Evolutionary conservation across 345 rosid species (phyloP).

Genomic region (Dipteronia sinensis): DNA sequence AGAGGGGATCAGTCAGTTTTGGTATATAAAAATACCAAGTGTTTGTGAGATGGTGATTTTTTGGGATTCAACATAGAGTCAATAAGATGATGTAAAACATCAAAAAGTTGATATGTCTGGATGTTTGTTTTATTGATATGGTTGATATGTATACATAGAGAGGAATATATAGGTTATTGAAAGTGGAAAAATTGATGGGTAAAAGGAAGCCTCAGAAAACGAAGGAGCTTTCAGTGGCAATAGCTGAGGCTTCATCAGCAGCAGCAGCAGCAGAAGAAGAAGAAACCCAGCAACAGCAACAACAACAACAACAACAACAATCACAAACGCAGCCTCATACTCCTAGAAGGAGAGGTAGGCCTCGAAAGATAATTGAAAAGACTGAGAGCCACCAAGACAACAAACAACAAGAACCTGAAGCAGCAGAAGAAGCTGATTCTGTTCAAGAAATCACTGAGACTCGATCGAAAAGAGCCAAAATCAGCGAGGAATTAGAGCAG

Average conservation of each 20-base stretch:
- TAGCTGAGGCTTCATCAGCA: slow-evolving; percentile 58
- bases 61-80: slow-evolving; percentile 16
- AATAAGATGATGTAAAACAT: slow-evolving; percentile 11
- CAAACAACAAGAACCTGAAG: slow-evolving; percentile 14
- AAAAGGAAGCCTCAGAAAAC: slow-evolving; percentile 76
- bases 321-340: slow-evolving; percentile 38
- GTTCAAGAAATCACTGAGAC: slow-evolving; percentile 18
- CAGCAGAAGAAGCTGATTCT: background rate
- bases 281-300: slow-evolving; percentile 21
- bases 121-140: background rate
- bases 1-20: background rate
- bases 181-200: slow-evolving; percentile 48
- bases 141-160: background rate
- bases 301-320: slow-evolving; percentile 13
- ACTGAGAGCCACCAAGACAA: slow-evolving; percentile 32
- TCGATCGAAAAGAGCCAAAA: slow-evolving; percentile 39
- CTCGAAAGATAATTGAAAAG: slow-evolving; percentile 62
- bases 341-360: slow-evolving; percentile 81
- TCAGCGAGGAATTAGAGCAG: slow-evolving; percentile 14
- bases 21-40: background rate
- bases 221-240: slow-evolving; percentile 65
- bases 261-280: slow-evolving; percentile 21
- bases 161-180: background rate
- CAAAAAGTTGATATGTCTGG: slow-evolving; percentile 4
- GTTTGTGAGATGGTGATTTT: slow-evolving; percentile 10